Percentiles rank a stretch among this genome's conserved stretches.
Conservation (phyloP, 305 asterid species). For the Caryopteris hybrid region DNA sequence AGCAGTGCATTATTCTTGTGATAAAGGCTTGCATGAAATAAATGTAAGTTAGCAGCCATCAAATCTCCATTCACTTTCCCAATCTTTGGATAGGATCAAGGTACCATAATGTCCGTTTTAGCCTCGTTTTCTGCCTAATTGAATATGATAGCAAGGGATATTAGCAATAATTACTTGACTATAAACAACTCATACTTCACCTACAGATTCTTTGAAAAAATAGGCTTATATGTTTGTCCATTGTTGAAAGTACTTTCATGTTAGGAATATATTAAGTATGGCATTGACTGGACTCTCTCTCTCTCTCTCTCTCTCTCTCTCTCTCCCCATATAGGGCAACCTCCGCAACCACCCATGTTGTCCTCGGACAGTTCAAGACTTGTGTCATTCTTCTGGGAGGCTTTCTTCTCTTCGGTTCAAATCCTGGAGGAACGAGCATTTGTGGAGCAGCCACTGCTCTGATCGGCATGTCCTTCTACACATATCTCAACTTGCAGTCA, state of each 20-base stretch:
- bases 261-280: neutral
- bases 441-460: slow-evolving; percentile 80
- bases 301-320: neutral
- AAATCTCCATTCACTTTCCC: neutral
- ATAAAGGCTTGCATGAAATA: neutral
- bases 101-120: neutral
- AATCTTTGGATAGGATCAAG: neutral
- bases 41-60: neutral
- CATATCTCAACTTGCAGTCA: slow-evolving; percentile 73
- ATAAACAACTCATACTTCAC: neutral
- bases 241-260: neutral
- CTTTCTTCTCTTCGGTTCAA: slow-evolving; percentile 74
- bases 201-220: neutral
- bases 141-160: neutral
- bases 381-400: slow-evolving; percentile 95
- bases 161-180: neutral
- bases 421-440: slow-evolving; percentile 82
- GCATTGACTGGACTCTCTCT: neutral
- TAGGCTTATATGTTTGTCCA: neutral
- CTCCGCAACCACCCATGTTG: slow-evolving; percentile 95
- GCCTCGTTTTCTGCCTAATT: neutral
- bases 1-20: neutral
- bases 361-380: slow-evolving; percentile 96
- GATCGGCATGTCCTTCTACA: slow-evolving; percentile 79
- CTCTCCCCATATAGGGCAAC: slow-evolving; percentile 55